Evolutionary conservation across 2,329 filamentous ascomycete genomes (phyloP).

Genomic region (Aspergillus felis): DNA sequence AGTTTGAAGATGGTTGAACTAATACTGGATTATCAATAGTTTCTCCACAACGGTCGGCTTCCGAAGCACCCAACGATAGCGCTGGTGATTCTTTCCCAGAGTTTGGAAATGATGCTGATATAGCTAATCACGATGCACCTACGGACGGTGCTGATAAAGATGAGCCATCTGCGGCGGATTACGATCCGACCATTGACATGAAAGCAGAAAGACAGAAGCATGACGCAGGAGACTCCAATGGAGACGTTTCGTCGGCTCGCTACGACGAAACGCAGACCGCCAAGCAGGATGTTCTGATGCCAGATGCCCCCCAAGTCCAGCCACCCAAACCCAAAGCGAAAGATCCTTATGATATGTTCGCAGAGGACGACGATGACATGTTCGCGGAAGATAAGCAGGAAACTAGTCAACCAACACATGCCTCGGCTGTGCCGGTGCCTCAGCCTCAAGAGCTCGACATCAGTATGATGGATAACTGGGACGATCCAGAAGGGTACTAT

Average conservation of each 20-base stretch:
- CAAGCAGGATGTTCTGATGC: slow-evolving; percentile 50
- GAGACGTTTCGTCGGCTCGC: slow-evolving; percentile 50
- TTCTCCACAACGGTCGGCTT: slow-evolving; percentile 41
- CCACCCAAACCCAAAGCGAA: slow-evolving; percentile 41
- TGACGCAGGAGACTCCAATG: slow-evolving; percentile 59
- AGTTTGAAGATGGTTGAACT: slow-evolving; percentile 4
- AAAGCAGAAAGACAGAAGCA: slow-evolving; percentile 73
- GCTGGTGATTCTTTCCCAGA: slow-evolving; percentile 56
- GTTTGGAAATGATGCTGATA: slow-evolving; percentile 62
- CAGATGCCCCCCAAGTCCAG: slow-evolving; percentile 36
- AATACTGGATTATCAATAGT: slow-evolving; percentile 13
- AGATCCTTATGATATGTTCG: slow-evolving; percentile 62
- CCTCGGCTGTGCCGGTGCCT: slow-evolving; percentile 48
- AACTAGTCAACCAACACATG: slow-evolving; percentile 49
- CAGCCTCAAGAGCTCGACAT: slow-evolving; percentile 60
- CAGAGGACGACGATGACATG: slow-evolving; percentile 73
- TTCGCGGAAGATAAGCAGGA: slow-evolving; percentile 69
- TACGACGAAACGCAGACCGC: slow-evolving; percentile 58
- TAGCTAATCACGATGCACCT: slow-evolving; percentile 53
- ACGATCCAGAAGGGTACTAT: slow-evolving; percentile 94
- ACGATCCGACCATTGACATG: slow-evolving; percentile 86
- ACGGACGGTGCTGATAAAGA: slow-evolving; percentile 54
- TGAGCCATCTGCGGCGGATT: slow-evolving; percentile 86
- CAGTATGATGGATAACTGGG: slow-evolving; percentile 85
- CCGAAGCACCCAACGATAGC: slow-evolving; percentile 46